Conservation (phyloP, 176 grass and related monocot species). For the Eremochloa ophiuroides region DNA sequence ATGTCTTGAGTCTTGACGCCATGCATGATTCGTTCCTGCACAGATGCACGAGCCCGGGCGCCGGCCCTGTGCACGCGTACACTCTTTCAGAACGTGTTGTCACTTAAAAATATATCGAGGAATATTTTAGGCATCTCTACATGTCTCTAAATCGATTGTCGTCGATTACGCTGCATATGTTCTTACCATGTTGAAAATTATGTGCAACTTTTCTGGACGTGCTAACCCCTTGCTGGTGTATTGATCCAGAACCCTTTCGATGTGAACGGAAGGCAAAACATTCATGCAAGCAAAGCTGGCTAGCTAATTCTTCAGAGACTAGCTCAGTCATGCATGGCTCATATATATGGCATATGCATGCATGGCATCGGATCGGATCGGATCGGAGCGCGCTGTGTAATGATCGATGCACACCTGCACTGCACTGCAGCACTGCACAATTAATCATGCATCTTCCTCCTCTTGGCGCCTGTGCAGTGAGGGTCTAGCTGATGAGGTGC, state of each 20-base stretch:
- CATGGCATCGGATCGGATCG: background rate
- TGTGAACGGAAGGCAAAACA: no score
- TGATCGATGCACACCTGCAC: background rate
- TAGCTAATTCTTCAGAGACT: background rate
- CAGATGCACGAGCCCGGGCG: slow-evolving; percentile 6
- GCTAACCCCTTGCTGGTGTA: no score
- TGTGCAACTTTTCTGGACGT: no score
- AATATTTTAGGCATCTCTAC: no score
- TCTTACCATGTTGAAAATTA: no score
- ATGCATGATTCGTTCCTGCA: slow-evolving; percentile 43
- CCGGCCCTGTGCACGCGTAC: slow-evolving; percentile 11
- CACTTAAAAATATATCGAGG: no score
- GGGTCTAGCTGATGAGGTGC: background rate
- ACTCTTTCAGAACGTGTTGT: background rate
- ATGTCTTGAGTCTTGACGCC: background rate
- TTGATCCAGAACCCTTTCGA: no score
- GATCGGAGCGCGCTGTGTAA: background rate
- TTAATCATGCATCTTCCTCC: background rate
- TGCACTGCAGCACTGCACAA: background rate
- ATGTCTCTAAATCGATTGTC: no score
- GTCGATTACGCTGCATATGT: no score
- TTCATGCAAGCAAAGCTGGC: background rate
- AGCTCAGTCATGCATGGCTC: background rate
- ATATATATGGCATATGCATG: background rate
- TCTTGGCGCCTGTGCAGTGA: background rate